phyloP scores from a whole-genome alignment of 805 yeast species.

The Candida railenensis region DNA sequence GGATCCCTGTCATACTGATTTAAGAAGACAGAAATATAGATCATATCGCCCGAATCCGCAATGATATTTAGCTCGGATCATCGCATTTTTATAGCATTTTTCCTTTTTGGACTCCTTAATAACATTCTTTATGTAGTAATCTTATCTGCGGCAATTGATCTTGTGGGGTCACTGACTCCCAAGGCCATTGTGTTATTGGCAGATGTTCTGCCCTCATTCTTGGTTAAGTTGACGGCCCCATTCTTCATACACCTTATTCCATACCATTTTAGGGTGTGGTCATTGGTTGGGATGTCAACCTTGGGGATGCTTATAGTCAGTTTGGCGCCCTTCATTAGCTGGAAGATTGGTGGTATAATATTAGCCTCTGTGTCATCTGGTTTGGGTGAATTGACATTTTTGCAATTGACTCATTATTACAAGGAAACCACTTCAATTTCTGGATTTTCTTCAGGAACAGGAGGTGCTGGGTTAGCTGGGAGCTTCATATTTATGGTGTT shows the following conservation, averaged over 20 bases:
- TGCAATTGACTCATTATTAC: conserved; percentile 82
- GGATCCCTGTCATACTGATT: no score
- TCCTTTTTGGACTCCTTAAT: conserved; percentile 83
- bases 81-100: conserved; percentile 57
- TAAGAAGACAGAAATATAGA: no score
- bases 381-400: conserved; percentile 84
- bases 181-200: conserved; percentile 83
- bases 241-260: conserved; percentile 69
- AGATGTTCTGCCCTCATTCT: conserved; percentile 81
- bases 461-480: conserved; percentile 91
- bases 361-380: conserved; percentile 87
- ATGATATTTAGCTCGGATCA: not conserved
- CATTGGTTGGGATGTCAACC: conserved; percentile 57
- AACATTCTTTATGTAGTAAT: conserved; percentile 90
- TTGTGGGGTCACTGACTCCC: conserved; percentile 81
- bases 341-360: conserved; percentile 64
- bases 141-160: conserved; percentile 86
- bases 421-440: conserved; percentile 55
- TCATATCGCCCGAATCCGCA: not conserved
- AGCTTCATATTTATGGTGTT: conserved; percentile 67
- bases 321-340: conserved; percentile 28
- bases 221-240: conserved; percentile 72
- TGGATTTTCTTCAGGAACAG: conserved; percentile 94
- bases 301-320: conserved; percentile 76
- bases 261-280: conserved; percentile 53